Base-by-base conservation (phyloP, 768 basidiomycete species). In the Tylopilus sp. region DNA sequence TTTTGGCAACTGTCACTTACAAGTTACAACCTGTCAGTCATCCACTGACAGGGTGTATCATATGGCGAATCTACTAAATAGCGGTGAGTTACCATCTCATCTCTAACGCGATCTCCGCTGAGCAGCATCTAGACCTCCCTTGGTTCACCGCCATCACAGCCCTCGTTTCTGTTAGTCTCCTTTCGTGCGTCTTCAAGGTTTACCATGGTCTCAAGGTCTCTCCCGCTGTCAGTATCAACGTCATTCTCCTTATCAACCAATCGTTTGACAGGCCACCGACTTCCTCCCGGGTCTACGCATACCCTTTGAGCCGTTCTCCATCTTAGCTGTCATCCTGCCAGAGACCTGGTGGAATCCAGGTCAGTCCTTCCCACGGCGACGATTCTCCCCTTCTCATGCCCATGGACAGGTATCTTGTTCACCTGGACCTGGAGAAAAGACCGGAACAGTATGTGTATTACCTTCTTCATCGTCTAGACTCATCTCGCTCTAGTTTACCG, bases 361-460 rank as follows among this genome's bases (percentile, higher is more conserved):
- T 59, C 28, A 21, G 50, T 45, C 12, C 4, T 26, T 53, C 40
- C 15, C 31, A 23, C 31, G 26, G 11, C 25, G 4, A 33, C 21
- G 18, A 6, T 5, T 47, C 21, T 35, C 33, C 26, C 5, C n/a
- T n/a, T n/a, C 31, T 26, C 21, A 40, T 40, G 11, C 33, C 17
- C n/a, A 15, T 21, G 21, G 12, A 13, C 5, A 63, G 60, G 63
- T 11, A 6, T 47, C 3, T 17, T 46, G 3, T 64, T 64, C 33
- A 40, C 57, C 21, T 66, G 63, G 62, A 51, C 53, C 30, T 64
- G 59, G 63, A 61, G 59, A 49, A 57, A 57, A 40, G 51, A 41
- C 6, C 63, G 28, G 25, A 64, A 61, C 21, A 28, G 61, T 52
- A 39, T 21, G 53, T 22, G 10, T 25, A 1, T n/a, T 28, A 21